Percentiles rank a stretch among this genome's conserved stretches.
Conservation (phyloP, 495 filamentous ascomycete species). For the Penicillium subrubescens region DNA sequence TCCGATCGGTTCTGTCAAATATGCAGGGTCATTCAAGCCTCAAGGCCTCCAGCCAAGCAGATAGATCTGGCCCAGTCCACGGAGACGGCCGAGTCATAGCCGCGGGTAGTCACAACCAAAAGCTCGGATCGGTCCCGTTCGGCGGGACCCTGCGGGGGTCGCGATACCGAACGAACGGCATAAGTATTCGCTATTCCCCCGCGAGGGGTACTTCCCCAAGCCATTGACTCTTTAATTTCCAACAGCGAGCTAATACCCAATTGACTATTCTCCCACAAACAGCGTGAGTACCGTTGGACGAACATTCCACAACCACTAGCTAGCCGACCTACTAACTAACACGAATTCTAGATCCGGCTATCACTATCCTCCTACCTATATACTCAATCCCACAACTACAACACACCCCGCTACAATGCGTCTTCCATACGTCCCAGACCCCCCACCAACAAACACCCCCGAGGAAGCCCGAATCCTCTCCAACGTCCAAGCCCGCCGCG, state of each 20-base stretch:
- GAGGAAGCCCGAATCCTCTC: conserved; percentile 57
- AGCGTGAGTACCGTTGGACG: neutral
- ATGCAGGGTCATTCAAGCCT: neutral
- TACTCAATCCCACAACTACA: neutral
- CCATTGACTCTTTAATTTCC: neutral
- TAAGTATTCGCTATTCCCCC: conserved; percentile 2
- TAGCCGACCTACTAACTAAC: neutral
- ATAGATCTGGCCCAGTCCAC: neutral
- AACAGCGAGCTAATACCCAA: neutral
- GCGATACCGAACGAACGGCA: conserved; percentile 14
- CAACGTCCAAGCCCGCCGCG: conserved; percentile 64
- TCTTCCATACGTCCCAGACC: conserved; percentile 66
- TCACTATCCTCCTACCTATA: neutral
- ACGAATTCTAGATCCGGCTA: neutral
- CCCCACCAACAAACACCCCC: conserved; percentile 48
- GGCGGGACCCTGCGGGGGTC: conserved; percentile 25
- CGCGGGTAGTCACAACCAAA: conserved; percentile 1
- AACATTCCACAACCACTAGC: neutral
- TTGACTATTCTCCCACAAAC: neutral
- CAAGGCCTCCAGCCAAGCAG: neutral
- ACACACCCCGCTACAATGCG: conserved; percentile 56
- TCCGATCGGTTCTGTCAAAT: neutral
- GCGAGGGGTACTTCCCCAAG: neutral
- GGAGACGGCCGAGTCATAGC: neutral
- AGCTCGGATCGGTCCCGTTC: conserved; percentile 12